Conservation (phyloP, 2,329 filamentous ascomycete species). For the Remersonia thermophila region DNA sequence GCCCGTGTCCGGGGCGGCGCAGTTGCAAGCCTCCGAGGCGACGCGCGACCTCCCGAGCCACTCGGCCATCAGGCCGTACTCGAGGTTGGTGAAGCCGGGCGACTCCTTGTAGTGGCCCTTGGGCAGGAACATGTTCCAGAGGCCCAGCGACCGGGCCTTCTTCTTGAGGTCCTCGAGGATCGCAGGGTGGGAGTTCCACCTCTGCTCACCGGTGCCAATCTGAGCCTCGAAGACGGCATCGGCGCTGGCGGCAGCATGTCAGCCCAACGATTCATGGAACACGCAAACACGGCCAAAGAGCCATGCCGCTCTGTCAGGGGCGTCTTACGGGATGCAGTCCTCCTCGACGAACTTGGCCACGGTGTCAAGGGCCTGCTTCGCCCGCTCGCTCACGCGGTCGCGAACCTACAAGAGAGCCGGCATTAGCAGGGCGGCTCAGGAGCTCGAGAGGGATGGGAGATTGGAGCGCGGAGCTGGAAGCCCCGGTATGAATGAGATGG, state of each 20-base stretch:
- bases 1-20: constrained; percentile 80
- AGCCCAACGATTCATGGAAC: constrained; percentile 1
- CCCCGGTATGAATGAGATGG: not conserved
- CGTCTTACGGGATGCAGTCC: constrained; percentile 66
- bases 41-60: constrained; percentile 75
- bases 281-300: too few relatives aligned
- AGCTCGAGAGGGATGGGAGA: too few relatives aligned
- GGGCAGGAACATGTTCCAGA: constrained; percentile 98
- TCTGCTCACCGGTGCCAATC: constrained; percentile 59
- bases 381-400: constrained; percentile 64
- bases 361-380: constrained; percentile 71
- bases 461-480: too few relatives aligned
- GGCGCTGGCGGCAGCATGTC: constrained; percentile 35
- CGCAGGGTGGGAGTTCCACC: constrained; percentile 69
- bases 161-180: constrained; percentile 83
- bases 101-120: constrained; percentile 93
- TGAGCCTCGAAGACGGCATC: constrained; percentile 72
- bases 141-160: constrained; percentile 67
- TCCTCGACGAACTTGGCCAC: constrained; percentile 96
- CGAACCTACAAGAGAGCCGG: constrained; percentile 15
- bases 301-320: not conserved
- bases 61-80: constrained; percentile 97
- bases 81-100: constrained; percentile 85
- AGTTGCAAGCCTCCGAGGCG: constrained; percentile 82
- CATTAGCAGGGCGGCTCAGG: too few relatives aligned